Evolutionary conservation across 1,139 yeast species (phyloP), one percentile per base, ranked within the genome.

Genomic region (Zygotorulaspora mrakii): DNA sequence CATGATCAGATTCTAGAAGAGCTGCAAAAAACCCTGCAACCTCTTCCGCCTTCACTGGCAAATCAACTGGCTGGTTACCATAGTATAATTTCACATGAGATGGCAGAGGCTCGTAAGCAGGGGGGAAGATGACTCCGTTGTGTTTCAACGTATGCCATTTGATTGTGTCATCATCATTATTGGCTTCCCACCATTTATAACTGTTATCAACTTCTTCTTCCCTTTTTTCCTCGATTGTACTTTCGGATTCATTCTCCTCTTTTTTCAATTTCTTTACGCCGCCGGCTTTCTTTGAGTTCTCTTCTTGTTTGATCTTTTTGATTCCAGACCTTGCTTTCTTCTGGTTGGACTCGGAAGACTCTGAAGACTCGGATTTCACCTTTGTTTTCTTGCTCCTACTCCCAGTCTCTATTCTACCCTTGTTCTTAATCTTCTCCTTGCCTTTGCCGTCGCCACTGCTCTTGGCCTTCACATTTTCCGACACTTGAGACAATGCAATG

Each of bases 1-100:
- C 94, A 63, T 89, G 96, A 52, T 88, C 96, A 0, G 94, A 76
- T 52, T 85, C 89, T 31, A 89, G 48, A 77, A 89, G 74, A 5
- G 96, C 96, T 12, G 84, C 97, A 62, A 73, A 91, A 59, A 88
- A 89, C 0, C 96, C 96, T 0, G 96, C 97, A 24, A 91, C 96
- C 63, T 91, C 97, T 64, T 91, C 98, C 2, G 96, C 97, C 42
- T 74, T 85, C 1, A 68, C 65, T 0, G 95, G 91, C 45, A 89
- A 69, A 18, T 67, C 68, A 1, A 89, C 87, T 0, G 91, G 83
- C 49, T 75, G 72, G 1, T 86, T 87, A 50, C 83, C 82, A 57
- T 89, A 89, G 47, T 76, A 72, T 43, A 91, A 59, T 57, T 83
- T 85, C 33, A 88, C 84, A 53, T 77, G 74, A n/a, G 77, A 68